Base-by-base conservation (phyloP, 148 eudicot species). In the Rhododendron kiyosumense region DNA sequence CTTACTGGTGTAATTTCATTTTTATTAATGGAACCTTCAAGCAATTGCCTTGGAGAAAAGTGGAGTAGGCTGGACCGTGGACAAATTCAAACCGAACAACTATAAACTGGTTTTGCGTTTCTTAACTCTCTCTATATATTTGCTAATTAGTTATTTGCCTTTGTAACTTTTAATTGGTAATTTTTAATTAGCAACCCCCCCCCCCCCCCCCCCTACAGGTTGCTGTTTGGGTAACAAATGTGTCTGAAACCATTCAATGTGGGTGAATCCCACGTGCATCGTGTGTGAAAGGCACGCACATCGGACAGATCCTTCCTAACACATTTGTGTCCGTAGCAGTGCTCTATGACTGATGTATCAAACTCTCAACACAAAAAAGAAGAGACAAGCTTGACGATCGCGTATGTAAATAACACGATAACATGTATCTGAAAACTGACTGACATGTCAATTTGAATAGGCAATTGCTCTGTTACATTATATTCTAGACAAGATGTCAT, bases 401-500 rank as follows among this genome's bases (percentile, higher is more conserved):
- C 9, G 4, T 71, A 4, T 7, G 12, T 14, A 15, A 30, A 30
- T 54, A 54, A 26, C 2, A 32, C 0, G 2, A 5, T 28, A 30
- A 26, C 26, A 10, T 26, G 0, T 67, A 11, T 67, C 34, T 26
- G 11, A 26, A 67, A 67, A 67, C 34, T 15, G 5, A 26, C 14
- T 10, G 74, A 26, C 15, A 26, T 11, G 34, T 26, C 38, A 13
- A 32, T 32, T 71, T 32, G 18, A 14, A 15, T 14, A 32, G 38
- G 17, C 76, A 26, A 41, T 71, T 71, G 38, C 76, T 30, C 76
- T 30, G 2, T 14, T 30, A 32, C 74, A 59, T 78, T 34, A 85
- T 15, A 86, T 81, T 41, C 41, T 86, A 52, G 87, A 54, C 65
- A 86, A 86, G 57, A 86, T 86, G 3, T 81, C 84, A 41, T 81